Evolutionary conservation across 768 basidiomycete genomes (phyloP).

Genomic region (Kondoa malvinella): DNA sequence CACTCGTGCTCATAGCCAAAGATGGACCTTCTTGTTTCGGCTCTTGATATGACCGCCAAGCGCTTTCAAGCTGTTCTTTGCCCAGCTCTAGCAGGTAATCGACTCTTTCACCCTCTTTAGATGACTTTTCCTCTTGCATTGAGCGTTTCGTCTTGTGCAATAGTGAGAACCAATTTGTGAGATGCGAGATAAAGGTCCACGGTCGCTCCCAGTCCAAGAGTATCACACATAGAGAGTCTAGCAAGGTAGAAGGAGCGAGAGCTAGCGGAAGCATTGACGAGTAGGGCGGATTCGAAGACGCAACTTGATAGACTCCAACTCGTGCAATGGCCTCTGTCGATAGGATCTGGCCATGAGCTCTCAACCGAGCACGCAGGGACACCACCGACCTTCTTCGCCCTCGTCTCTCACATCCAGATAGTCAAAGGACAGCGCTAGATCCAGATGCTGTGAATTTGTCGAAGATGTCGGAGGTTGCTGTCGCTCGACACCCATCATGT

Average conservation of each 20-base stretch:
- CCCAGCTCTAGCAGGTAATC: constrained; percentile 27
- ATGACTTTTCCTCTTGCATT: constrained; percentile 28
- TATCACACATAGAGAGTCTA: constrained; percentile 62
- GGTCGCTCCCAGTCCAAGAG: constrained; percentile 90
- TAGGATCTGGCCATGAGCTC: background rate
- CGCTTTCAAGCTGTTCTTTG: constrained; percentile 17
- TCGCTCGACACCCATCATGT: constrained; percentile 45
- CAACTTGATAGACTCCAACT: constrained; percentile 21
- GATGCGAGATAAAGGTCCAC: constrained; percentile 71
- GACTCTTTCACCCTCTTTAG: constrained; percentile 72
- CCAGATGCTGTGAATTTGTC: constrained; percentile 35
- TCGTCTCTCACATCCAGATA: constrained; percentile 82
- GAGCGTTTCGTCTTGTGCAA: constrained; percentile 52
- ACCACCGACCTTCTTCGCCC: constrained; percentile 66
- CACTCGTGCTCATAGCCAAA: constrained; percentile 1
- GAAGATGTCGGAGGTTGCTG: constrained; percentile 20
- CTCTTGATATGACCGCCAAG: constrained; percentile 20
- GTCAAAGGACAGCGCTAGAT: constrained; percentile 81
- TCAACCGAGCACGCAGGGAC: background rate
- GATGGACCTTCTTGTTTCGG: constrained; percentile 11
- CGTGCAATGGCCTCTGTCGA: constrained; percentile 68
- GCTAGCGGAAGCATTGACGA: constrained; percentile 19
- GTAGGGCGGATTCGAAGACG: constrained; percentile 16
- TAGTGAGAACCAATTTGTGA: constrained; percentile 71
- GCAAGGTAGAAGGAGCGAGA: constrained; percentile 31